A percentile compares a stretch with the other conserved stretches of the same genome.
Conservation (phyloP, 306 rosid species). For the Lotus japonicus region DNA sequence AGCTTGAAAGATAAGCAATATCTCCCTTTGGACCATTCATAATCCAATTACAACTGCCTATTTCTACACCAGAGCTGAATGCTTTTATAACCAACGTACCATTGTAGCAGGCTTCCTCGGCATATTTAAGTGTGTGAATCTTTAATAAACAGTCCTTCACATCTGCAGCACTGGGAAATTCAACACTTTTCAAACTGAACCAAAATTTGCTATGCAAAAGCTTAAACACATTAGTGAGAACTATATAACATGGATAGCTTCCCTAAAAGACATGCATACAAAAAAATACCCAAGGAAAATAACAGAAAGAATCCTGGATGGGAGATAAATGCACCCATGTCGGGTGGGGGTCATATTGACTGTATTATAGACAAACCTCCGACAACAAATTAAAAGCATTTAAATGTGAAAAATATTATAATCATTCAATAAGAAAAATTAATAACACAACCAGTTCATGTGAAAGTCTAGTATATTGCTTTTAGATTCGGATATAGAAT, state of each 20-base stretch:
- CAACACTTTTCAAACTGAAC: constrained; percentile 29
- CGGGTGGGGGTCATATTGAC: not conserved
- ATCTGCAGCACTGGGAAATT: constrained; percentile 79
- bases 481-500: constrained; percentile 7
- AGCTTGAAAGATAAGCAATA: constrained; percentile 64
- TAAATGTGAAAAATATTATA: not conserved
- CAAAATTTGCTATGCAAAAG: constrained; percentile 1
- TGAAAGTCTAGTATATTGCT: not conserved
- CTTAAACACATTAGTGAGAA: not conserved
- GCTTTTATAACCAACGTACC: constrained; percentile 70
- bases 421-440: not conserved
- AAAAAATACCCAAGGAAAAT: not conserved
- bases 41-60: constrained; percentile 88
- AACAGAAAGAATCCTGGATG: not conserved
- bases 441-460: not conserved
- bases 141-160: constrained; percentile 65
- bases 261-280: not conserved
- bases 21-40: constrained; percentile 63
- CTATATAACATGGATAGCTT: not conserved
- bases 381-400: not conserved
- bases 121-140: constrained; percentile 61
- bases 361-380: constrained; percentile 4
- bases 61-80: constrained; percentile 83
- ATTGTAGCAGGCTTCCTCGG: constrained; percentile 72
- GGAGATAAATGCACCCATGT: not conserved